Conservation (phyloP, 768 basidiomycete species). For the Mrakia frigida region DNA sequence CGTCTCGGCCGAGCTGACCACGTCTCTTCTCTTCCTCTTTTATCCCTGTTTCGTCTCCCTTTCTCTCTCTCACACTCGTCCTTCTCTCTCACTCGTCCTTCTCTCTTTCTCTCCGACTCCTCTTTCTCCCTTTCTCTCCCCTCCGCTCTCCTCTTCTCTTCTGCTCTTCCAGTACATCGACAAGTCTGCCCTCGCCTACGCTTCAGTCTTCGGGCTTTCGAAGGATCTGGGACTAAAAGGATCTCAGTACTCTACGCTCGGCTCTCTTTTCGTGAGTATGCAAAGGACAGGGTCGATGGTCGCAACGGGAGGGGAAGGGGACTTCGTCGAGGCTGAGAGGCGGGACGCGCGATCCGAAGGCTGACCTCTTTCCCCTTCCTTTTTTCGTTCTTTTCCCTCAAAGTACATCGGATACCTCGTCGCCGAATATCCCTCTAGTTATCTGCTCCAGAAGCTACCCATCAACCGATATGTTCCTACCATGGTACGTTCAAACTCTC, state of each 20-base stretch:
- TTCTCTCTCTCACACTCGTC: too few species aligned
- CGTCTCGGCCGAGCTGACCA: background rate
- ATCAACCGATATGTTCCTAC: slow-evolving; percentile 34
- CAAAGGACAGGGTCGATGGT: too few species aligned
- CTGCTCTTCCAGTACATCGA: slow-evolving; percentile 34
- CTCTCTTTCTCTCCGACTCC: too few species aligned
- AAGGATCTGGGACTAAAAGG: slow-evolving; percentile 35
- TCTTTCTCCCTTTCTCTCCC: too few species aligned
- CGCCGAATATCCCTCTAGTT: slow-evolving; percentile 37
- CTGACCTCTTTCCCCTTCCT: background rate
- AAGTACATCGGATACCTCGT: slow-evolving; percentile 37
- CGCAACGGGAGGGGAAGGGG: too few species aligned
- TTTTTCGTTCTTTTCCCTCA: background rate
- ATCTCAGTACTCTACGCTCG: slow-evolving; percentile 36
- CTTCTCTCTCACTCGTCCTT: too few species aligned
- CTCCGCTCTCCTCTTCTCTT: too few species aligned
- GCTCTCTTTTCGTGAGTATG: slow-evolving; percentile 34
- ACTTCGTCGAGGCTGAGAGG: too few species aligned
- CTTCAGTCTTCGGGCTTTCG: slow-evolving; percentile 37
- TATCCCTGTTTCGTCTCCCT: too few species aligned
- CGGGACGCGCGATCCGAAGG: background rate
- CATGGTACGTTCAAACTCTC: slow-evolving; percentile 20
- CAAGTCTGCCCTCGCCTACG: slow-evolving; percentile 38
- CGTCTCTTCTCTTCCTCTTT: too few species aligned
- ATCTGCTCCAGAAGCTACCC: slow-evolving; percentile 34